Evolutionary conservation across 2,329 filamentous ascomycete species (phyloP), one percentile per base, ranked within the genome.

Genomic region (Parafenestella ontariensis): DNA sequence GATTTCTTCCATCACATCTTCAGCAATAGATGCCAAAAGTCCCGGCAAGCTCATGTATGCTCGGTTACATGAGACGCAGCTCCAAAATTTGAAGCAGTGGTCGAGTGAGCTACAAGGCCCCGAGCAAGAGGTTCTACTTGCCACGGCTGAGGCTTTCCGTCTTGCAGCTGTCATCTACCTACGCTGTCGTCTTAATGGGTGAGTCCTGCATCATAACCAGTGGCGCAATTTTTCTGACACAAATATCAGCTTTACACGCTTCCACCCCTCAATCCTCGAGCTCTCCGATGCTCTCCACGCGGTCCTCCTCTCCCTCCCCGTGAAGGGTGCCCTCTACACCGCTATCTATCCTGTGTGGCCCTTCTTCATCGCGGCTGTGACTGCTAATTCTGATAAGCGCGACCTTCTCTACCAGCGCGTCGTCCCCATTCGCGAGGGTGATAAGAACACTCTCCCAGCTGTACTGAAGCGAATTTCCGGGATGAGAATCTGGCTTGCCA

Each of bases 301-400:
- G 1, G 34, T 69, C 7, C 42, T 73, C 5, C 61, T 69, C 31
- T 68, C 68, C 2, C 54, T 73, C 0, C 71, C 70, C 3, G 70
- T 72, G 13, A 70, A 72, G 36, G 70, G 71, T 44, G 45, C 59
- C 8, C 63, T 73, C 18, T 73, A 70, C 54, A 72, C 70, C 8
- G 71, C 70, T 28, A 65, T 69, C 36, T 72, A 73, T 29, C 70
- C 71, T 5, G 56, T 72, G 3, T 73, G 70, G 71, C 70, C 70
- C 13, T 51, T 73, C 10, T 73, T 72, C 50, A 44, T 72, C n/a
- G 70, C 71, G 20, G 66, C 69, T 10, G 66, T 73, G 5, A 72
- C 70, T 5, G 59, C 61, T n/a, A 69, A 66, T 46, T 61, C 66
- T 4, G 71, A 72, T 11, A 71, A 68, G 48, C 68, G 71, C 17